Percentiles rank a stretch among this genome's conserved stretches.
phyloP scores from a whole-genome alignment of 306 rosid genomes.

The Prunus mume region DNA sequence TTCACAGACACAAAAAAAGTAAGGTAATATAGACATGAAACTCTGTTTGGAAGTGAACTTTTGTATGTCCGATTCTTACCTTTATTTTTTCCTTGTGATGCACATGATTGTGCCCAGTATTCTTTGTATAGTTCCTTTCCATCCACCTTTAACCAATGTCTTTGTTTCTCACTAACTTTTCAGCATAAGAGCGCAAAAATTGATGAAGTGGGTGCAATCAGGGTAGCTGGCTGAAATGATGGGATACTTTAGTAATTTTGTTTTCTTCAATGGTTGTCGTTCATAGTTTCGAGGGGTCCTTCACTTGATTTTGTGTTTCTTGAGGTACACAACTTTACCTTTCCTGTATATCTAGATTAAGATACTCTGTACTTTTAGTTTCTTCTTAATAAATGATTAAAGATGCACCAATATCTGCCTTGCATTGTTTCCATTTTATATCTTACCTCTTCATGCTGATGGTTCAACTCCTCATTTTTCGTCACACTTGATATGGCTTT shows the following conservation, averaged over 20 bases:
- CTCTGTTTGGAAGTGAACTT: constrained; percentile 4
- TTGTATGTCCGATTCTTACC: neutral
- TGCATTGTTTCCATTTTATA: neutral
- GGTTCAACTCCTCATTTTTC: neutral
- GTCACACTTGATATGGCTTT: neutral
- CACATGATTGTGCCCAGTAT: constrained; percentile 13
- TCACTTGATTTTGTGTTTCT: constrained; percentile 51
- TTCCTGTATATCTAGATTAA: constrained; percentile 8
- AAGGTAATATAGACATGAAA: constrained; percentile 65
- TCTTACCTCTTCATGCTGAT: neutral
- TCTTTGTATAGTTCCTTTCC: constrained; percentile 10
- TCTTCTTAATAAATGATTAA: neutral
- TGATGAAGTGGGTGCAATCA: constrained; percentile 81
- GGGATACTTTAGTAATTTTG: constrained; percentile 43
- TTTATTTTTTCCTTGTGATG: neutral
- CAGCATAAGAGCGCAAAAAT: constrained; percentile 93
- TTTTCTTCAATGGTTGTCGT: constrained; percentile 65
- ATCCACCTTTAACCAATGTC: constrained; percentile 4
- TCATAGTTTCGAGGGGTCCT: constrained; percentile 62
- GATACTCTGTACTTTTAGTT: neutral
- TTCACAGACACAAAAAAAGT: constrained; percentile 95
- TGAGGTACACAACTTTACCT: constrained; percentile 58
- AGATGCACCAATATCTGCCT: neutral
- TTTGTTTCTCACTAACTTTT: constrained; percentile 28
- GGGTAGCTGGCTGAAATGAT: constrained; percentile 74